phyloP scores from a whole-genome alignment of 306 rosid species.

The Luffa aegyptiaca region DNA sequence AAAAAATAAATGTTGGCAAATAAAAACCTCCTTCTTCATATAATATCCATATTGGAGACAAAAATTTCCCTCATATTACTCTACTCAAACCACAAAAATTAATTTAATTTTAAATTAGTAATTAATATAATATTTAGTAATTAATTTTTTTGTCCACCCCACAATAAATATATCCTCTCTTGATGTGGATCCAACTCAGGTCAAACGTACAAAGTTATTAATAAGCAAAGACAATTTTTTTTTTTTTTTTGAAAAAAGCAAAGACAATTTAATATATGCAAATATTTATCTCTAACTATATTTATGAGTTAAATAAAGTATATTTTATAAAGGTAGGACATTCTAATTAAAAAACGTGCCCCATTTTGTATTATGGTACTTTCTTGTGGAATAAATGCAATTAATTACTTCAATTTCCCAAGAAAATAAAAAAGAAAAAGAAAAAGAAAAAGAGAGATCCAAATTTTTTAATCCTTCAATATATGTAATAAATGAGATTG shows the following conservation, averaged over 20 bases:
- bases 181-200: conserved; percentile 12
- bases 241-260: no score
- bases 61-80: neutral
- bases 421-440: neutral
- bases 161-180: neutral
- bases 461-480: neutral
- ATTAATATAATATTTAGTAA: neutral
- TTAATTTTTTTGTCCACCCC: neutral
- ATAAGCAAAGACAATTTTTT: neutral
- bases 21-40: neutral
- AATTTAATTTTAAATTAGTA: neutral
- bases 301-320: neutral
- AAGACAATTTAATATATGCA: neutral
- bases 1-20: neutral
- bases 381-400: neutral
- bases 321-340: neutral
- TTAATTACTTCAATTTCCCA: conserved; percentile 1
- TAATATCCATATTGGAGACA: neutral
- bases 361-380: conserved; percentile 1
- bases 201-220: conserved; percentile 5
- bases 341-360: conserved; percentile 11
- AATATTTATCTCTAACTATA: conserved; percentile 1
- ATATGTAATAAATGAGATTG: neutral
- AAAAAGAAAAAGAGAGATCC: neutral
- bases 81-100: neutral